A percentile compares a stretch with the other conserved stretches of the same genome.
Conservation (phyloP, 371 early-diverging fungal genomes). For the Circinella umbellata region DNA sequence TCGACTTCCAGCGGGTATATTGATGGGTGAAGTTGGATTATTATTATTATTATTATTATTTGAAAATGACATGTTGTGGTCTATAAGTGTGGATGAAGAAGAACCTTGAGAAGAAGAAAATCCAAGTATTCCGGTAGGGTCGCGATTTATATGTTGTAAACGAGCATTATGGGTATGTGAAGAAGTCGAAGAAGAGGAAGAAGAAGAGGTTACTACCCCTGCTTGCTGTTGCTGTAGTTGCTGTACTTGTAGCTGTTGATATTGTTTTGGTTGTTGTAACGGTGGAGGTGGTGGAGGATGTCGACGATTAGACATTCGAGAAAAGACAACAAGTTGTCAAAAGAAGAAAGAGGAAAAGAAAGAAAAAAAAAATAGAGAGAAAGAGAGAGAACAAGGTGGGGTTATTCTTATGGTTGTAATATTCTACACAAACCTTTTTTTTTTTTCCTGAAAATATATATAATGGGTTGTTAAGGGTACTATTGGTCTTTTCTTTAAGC, state of each 20-base stretch:
- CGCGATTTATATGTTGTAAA: background rate
- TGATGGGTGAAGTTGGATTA: conserved; percentile 9
- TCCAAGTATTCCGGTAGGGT: background rate
- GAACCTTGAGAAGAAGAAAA: conserved; percentile 8
- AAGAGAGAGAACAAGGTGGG: too few species aligned
- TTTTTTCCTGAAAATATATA: too few species aligned
- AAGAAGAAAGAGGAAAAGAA: too few species aligned
- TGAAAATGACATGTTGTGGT: background rate
- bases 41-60: background rate
- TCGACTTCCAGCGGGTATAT: conserved; percentile 8
- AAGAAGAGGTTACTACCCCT: background rate
- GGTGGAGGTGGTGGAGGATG: conserved; percentile 12
- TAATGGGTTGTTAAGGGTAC: too few species aligned
- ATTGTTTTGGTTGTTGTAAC: too few species aligned
- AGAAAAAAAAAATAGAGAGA: too few species aligned
- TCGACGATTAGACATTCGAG: conserved; percentile 14
- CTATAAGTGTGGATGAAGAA: conserved; percentile 14
- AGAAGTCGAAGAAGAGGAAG: too few species aligned
- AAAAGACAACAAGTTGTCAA: too few species aligned
- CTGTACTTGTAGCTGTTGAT: too few species aligned
- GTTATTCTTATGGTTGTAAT: too few species aligned
- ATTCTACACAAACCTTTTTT: too few species aligned
- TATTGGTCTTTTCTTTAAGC: too few species aligned
- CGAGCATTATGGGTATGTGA: background rate
- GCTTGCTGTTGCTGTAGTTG: background rate